These are phyloP conservation scores for Aspergillus fumigatus DNA, from an alignment of 2,329 filamentous ascomycete species.

Conservation along the genomic window DNA sequence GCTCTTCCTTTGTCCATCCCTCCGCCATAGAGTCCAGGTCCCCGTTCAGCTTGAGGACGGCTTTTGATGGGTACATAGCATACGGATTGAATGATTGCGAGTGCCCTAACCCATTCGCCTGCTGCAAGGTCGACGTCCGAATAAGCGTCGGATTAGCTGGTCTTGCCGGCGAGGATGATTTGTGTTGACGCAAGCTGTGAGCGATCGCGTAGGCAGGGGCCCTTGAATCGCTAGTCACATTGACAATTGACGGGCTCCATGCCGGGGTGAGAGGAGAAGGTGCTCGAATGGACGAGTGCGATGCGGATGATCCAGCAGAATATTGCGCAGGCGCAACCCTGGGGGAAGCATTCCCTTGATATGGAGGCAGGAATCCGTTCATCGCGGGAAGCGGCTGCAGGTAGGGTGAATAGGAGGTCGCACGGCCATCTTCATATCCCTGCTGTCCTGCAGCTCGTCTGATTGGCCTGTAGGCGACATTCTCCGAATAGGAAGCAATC, in stretches of 20 bases:
- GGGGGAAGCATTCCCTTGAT: slow-evolving; percentile 36
- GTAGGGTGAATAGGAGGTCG: slow-evolving; percentile 48
- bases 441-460: slow-evolving; percentile 48
- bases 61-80: slow-evolving; percentile 77
- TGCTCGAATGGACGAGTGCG: slow-evolving; percentile 44
- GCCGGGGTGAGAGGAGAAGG: slow-evolving; percentile 45
- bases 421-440: slow-evolving; percentile 46
- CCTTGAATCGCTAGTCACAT: slow-evolving; percentile 42
- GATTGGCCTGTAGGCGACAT: slow-evolving; percentile 42
- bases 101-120: slow-evolving; percentile 46
- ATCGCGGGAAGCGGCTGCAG: slow-evolving; percentile 45
- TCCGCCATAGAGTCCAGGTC: slow-evolving; percentile 80
- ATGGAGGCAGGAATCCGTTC: slow-evolving; percentile 37
- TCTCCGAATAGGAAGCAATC: slow-evolving; percentile 48
- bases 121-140: slow-evolving; percentile 62
- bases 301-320: slow-evolving; percentile 33
- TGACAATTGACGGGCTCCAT: slow-evolving; percentile 47
- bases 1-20: slow-evolving; percentile 79
- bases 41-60: slow-evolving; percentile 76
- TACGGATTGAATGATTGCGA: slow-evolving; percentile 68
- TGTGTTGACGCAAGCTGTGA: slow-evolving; percentile 31
- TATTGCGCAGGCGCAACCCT: slow-evolving; percentile 41
- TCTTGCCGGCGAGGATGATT: slow-evolving; percentile 43
- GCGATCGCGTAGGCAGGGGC: slow-evolving; percentile 40
- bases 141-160: slow-evolving; percentile 57